Evolutionary conservation across 305 asterid species (phyloP), one percentile per base, ranked within the genome.

Genomic region (Caryopteris hybrid): DNA sequence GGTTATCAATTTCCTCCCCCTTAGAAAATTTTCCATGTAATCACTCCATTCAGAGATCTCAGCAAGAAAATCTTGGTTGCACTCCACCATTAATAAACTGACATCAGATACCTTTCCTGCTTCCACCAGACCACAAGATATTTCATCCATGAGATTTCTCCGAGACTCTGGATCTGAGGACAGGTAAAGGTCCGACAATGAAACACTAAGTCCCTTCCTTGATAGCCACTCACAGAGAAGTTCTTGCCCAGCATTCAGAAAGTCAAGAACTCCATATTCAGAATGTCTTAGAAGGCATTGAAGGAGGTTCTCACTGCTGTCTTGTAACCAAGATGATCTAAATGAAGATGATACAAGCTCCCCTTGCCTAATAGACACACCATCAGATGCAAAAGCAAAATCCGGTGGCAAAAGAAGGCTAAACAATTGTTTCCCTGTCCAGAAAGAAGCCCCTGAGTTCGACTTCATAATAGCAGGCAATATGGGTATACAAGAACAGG

Each of bases 391-490:
- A 65, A 62, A 75, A 55, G 42, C 85, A 70, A 91, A 84, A 75
- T 81, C 83, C 8, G 43, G 69, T 11, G 99, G 97, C 84, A 92
- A 78, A 61, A 92, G 86, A 57, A 68, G 82, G 78, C 89, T 77
- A 69, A 95, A 82, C 69, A 95, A 69, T 50, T 92, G 97, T 61
- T 88, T 88, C 50, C 99, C 98, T 0, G 99, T 91, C 98, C 98
- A 94, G 34, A 80, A 78, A 69, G 80, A 43, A 54, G 65, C 41
- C 36, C 66, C 65, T 21, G 83, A 66, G 52, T 67, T 20, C 9
- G 84, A 41, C 61, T 78, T 81, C 60, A 76, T 8, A 61, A 88
- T 22, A 68, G 95, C 89, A 27, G 97, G 93, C 74, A 56, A 62
- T 14, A 74, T 72, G 17, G 81, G 71, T 55, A n/a, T 74, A 61